Evolutionary conservation across 768 basidiomycete species (phyloP).

Genomic region (Pholiota molesta): DNA sequence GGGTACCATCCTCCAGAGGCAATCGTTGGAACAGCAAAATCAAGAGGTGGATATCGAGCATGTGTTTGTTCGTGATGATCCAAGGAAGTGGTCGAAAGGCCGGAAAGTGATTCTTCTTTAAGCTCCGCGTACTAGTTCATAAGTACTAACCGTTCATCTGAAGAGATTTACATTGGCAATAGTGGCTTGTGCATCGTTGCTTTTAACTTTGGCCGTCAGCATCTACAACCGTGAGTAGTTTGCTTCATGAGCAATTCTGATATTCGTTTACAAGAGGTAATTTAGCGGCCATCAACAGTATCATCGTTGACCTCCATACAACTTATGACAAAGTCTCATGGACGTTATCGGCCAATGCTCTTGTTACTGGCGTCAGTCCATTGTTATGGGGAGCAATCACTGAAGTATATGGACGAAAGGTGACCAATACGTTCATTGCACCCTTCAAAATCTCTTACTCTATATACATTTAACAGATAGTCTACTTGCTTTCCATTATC

Average conservation of each 20-base stretch:
- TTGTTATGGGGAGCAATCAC: conserved; percentile 11
- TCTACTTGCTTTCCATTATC: conserved; percentile 7
- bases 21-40: not conserved
- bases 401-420: conserved; percentile 13
- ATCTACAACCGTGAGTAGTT: conserved; percentile 16
- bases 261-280: not conserved
- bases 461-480: not conserved
- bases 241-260: not conserved
- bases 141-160: not conserved
- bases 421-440: not conserved
- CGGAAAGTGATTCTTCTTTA: conserved; percentile 5
- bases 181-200: conserved; percentile 12
- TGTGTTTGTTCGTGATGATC: conserved; percentile 10
- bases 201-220: conserved; percentile 13
- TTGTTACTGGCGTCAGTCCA: conserved; percentile 8
- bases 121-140: not conserved
- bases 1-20: not conserved
- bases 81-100: conserved; percentile 10
- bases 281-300: conserved; percentile 10
- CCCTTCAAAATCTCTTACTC: not conserved
- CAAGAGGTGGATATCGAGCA: conserved; percentile 6
- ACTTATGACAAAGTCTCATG: conserved; percentile 12
- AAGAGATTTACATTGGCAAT: conserved; percentile 14
- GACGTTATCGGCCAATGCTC: conserved; percentile 13
- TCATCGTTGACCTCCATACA: conserved; percentile 11